Base-by-base conservation (phyloP, 257 asterid genomes). In the Plantago major region DNA sequence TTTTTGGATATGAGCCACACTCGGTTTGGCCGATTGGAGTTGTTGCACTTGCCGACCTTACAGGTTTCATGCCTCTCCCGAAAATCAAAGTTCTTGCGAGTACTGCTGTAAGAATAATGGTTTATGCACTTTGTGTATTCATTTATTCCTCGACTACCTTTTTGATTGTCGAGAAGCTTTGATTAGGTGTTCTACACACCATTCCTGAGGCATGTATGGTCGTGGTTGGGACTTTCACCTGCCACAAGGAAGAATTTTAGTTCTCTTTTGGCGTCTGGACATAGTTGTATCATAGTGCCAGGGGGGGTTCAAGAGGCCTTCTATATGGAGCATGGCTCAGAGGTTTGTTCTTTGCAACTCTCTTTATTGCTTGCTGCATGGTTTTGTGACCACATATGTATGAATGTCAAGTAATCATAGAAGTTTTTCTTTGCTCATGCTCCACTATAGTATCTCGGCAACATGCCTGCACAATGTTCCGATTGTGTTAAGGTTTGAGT, bases 21-120 rank as follows among this genome's bases (percentile, higher is more conserved):
- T 93, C 99, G 17, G 99, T 93, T 70, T 85, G 91, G 97, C 97
- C 99, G 9, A 78, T 89, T 44, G 97, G 96, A 68, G 88, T 85
- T 67, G 76, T 89, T 70, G 78, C 96, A 13, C 88, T 93, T 43
- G 88, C 97, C 3, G 87, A 87, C 68, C 79, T 69, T 55, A 79
- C 96, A 9, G 99, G 97, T 66, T 87, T 87, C 83, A 76, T 93
- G 94, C 88, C 90, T 53, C 81, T 93, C 38, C 75, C 77, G 3
- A 89, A 78, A 79, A 74, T 89, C 68, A 93, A 83, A 74, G 96
- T 79, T 72, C 99, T 93, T 42, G 99, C 95, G 1, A 93, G 99
- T 71, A 74, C 85, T 64, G 95, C 95, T 56, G 99, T 93, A 89
- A 83, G 95, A 37, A 10, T 11, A 9, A 50, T 18, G 49, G 33